Base-by-base conservation (phyloP, 192 early-diverging fungal species). In the Linnemannia elongata region DNA sequence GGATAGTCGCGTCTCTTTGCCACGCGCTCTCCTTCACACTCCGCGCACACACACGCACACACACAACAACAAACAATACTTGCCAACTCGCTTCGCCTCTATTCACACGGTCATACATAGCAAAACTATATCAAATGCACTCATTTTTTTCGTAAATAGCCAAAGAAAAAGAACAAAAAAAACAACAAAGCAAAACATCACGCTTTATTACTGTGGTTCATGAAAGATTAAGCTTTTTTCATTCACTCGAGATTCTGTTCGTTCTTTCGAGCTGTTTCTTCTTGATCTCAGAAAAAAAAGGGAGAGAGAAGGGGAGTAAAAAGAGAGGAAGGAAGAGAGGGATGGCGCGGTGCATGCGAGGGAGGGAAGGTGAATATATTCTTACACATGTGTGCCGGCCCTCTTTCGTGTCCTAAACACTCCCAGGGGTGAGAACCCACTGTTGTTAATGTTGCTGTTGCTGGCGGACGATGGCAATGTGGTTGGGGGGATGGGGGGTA, bases 351-450 rank as follows among this genome's bases (percentile, higher is more conserved):
- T 39, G n/a, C n/a, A n/a, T n/a, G n/a, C 38, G 38, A 39, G 38
- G 38, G 13, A 66, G 60, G 60, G 10, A 27, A 6, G 13, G 12
- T 4, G 55, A 55, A 4, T 55, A 24, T 27, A 57, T 57, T 57
- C 8, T 66, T 66, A 66, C 30, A 66, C 60, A 35, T 33, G 27
- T 33, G 80, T 82, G 42, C 80, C 80, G 49, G 80, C 80, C 38
- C 80, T 33, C 68, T 82, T 82, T 69, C 80, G 49, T 27, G 74
- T 76, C 68, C 36, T 73, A 35, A 82, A 76, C 10, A 82, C 36
- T 30, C 68, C 75, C 47, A 80, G 42, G 42, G 57, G 27, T 68
- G 52, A 76, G 41, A 82, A 71, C 18, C 80, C 80, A 9, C 17
- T 39, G 38, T 15, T 54, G 27, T 35, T 33, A 20, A 4, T 36